Conservation (phyloP, 2,329 filamentous ascomycete genomes). For the Penicillium sp. region DNA sequence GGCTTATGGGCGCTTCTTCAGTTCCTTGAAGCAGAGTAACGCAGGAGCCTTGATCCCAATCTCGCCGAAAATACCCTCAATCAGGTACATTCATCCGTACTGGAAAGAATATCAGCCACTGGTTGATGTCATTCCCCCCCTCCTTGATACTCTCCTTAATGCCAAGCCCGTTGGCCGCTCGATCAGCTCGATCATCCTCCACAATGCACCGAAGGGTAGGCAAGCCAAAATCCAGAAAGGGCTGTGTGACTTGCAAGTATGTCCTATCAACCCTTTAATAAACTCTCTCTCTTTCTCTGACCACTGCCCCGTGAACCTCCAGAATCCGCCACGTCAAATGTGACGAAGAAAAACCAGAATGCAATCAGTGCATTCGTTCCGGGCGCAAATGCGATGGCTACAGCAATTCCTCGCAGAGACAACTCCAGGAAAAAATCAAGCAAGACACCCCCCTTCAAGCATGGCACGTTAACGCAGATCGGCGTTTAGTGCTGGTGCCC, state of each 20-base stretch:
- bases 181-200: background rate
- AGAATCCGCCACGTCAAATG: conserved; percentile 61
- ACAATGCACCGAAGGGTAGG: conserved; percentile 10
- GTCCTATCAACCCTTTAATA: conserved; percentile 18
- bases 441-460: background rate
- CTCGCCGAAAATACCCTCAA: background rate
- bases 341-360: conserved; percentile 57
- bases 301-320: background rate
- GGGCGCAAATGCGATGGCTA: conserved; percentile 62
- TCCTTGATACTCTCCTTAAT: background rate
- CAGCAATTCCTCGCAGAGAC: conserved; percentile 20
- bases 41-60: background rate
- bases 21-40: background rate
- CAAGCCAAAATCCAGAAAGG: conserved; percentile 26
- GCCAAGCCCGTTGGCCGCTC: background rate
- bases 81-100: background rate
- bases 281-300: background rate
- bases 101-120: background rate
- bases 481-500: conserved; percentile 22
- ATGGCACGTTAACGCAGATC: conserved; percentile 16
- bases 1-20: background rate
- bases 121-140: too few relatives aligned
- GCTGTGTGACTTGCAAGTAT: conserved; percentile 60
- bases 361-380: conserved; percentile 56
- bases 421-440: conserved; percentile 7